These are phyloP conservation scores for Colletotrichum musicola DNA, from an alignment of 2,329 filamentous ascomycete genomes.

Conservation along the genomic window DNA sequence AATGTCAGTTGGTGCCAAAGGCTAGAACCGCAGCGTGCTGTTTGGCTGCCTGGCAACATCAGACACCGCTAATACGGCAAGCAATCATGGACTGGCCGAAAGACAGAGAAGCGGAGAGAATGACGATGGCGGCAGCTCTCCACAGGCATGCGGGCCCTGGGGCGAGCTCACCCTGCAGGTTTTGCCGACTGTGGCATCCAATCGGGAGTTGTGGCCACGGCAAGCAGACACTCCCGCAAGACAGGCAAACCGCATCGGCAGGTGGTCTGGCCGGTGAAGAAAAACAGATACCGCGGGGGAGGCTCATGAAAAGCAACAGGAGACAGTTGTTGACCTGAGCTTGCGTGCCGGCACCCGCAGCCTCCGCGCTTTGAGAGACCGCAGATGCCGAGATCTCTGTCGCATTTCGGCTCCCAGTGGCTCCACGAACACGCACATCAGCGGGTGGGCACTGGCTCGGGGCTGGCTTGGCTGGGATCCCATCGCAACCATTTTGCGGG, in stretches of 20 bases:
- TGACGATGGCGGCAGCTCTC: constrained; percentile 1
- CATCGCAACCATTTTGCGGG: constrained; percentile 36
- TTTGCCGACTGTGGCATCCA: constrained; percentile 15
- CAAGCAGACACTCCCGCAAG: not conserved
- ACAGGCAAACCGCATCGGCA: constrained; percentile 9
- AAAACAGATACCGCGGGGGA: not conserved
- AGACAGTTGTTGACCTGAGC: not conserved
- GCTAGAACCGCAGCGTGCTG: not conserved
- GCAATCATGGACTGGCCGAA: not conserved
- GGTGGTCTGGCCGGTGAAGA: not conserved
- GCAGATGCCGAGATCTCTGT: constrained; percentile 33
- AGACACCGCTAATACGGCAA: not conserved
- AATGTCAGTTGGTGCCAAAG: not conserved
- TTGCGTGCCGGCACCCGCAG: not conserved
- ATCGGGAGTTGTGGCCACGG: constrained; percentile 3
- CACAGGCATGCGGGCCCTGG: constrained; percentile 12
- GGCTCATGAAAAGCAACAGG: not conserved
- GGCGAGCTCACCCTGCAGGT: constrained; percentile 4
- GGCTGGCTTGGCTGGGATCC: constrained; percentile 33
- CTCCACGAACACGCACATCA: constrained; percentile 36
- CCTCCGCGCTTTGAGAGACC: constrained; percentile 7
- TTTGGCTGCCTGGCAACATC: not conserved
- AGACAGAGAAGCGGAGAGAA: constrained; percentile 1
- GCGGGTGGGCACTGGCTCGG: constrained; percentile 35
- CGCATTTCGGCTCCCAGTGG: constrained; percentile 25